Evolutionary conservation across 163 green algal genomes (phyloP).

Genomic region (Scenedesmus sp.): DNA sequence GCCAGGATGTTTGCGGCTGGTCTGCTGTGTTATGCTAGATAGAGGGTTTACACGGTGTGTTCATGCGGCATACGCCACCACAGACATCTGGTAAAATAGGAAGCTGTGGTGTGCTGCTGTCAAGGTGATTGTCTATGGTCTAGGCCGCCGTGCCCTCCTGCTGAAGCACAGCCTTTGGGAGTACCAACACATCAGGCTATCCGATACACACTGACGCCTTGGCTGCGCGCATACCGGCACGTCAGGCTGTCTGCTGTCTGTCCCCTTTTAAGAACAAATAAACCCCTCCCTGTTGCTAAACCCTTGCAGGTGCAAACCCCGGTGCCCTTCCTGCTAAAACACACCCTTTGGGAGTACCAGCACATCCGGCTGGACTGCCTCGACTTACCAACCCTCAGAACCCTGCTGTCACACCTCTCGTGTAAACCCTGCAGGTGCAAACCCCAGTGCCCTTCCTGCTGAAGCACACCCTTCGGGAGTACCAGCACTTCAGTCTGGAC

Average conservation of each 20-base stretch:
- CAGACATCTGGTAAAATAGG: too few species aligned
- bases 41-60: too few species aligned
- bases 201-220: not conserved
- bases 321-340: conserved; percentile 94
- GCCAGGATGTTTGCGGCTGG: too few species aligned
- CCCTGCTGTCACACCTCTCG: too few species aligned
- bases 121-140: not conserved
- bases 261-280: too few species aligned
- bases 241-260: not conserved
- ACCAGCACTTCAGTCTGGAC: conserved; percentile 98
- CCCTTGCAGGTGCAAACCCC: conserved; percentile 53
- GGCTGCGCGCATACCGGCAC: not conserved
- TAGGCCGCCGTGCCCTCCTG: conserved; percentile 78
- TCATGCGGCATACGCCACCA: too few species aligned
- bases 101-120: too few species aligned
- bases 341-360: conserved; percentile 95
- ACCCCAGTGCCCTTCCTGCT: conserved; percentile 92
- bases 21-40: too few species aligned
- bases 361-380: too few species aligned
- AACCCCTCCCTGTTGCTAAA: too few species aligned
- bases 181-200: conserved; percentile 82
- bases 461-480: conserved; percentile 92
- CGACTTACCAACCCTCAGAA: too few species aligned
- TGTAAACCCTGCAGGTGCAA: conserved; percentile 17
- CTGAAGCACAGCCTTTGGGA: conserved; percentile 92